These are phyloP conservation scores for Chytriomyces confervae DNA, from an alignment of 192 early-diverging fungal genomes.

Conservation along the genomic window DNA sequence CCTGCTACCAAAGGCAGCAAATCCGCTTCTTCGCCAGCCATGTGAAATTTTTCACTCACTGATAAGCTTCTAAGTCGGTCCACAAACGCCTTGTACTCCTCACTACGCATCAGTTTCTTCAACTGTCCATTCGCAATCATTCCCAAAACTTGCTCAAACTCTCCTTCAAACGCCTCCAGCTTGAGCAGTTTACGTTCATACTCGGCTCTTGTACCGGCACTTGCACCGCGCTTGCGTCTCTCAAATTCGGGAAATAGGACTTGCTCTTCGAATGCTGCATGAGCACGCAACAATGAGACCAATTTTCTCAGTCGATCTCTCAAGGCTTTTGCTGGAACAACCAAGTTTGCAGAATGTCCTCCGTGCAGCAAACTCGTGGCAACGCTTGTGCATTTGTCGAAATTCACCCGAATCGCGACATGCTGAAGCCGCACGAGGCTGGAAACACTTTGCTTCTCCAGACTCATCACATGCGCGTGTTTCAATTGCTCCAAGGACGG, in stretches of 20 bases:
- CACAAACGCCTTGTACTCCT: constrained; percentile 13
- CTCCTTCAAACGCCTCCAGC: neutral
- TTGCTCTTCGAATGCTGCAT: constrained; percentile 29
- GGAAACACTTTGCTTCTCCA: constrained; percentile 22
- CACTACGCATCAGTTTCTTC: neutral
- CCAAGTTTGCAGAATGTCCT: neutral
- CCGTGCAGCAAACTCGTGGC: neutral
- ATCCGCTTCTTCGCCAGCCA: constrained; percentile 22
- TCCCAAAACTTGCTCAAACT: neutral
- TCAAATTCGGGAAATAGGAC: constrained; percentile 33
- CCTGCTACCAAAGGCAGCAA: neutral
- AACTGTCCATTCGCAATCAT: constrained; percentile 1
- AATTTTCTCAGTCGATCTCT: neutral
- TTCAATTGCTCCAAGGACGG: neutral
- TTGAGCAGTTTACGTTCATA: neutral
- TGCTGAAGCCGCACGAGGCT: constrained; percentile 30
- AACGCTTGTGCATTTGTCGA: constrained; percentile 4
- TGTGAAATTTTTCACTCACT: neutral
- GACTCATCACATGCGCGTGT: neutral
- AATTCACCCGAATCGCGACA: constrained; percentile 27
- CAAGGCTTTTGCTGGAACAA: neutral
- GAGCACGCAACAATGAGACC: neutral
- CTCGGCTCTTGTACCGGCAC: constrained; percentile 14
- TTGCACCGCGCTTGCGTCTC: constrained; percentile 16
- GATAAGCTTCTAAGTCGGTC: neutral